A percentile compares a stretch with the other conserved stretches of the same genome.
phyloP scores from a whole-genome alignment of 2,329 filamentous ascomycete species.

The Calonectria pauciramosa region DNA sequence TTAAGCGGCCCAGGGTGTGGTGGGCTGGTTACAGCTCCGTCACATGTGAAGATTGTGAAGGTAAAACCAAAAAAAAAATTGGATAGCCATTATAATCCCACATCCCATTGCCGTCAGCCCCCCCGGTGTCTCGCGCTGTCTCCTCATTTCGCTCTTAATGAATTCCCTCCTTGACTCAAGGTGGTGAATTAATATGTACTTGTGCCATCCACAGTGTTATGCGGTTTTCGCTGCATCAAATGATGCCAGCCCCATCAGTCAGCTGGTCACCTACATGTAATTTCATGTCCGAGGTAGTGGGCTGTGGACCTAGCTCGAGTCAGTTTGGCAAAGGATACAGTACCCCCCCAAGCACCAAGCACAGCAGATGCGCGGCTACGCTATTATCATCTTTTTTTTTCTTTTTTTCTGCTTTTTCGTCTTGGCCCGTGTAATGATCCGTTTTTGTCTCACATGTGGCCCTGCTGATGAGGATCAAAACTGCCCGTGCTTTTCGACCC shows the following conservation, averaged over 20 bases:
- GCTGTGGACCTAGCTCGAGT: slow-evolving; percentile 7
- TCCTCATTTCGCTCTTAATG: neutral
- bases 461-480: slow-evolving; percentile 19
- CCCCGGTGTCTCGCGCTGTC: neutral
- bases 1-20: slow-evolving; percentile 23
- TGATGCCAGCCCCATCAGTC: slow-evolving; percentile 8
- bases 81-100: slow-evolving; percentile 5
- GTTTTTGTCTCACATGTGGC: slow-evolving; percentile 1
- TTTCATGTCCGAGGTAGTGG: slow-evolving; percentile 8
- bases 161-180: neutral
- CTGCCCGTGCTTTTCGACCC: slow-evolving; percentile 8
- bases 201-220: slow-evolving; percentile 2
- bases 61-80: slow-evolving; percentile 14
- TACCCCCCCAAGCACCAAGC: neutral
- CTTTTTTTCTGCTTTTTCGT: neutral
- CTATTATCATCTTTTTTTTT: neutral
- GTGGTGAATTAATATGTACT: neutral
- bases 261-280: slow-evolving; percentile 1
- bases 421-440: neutral
- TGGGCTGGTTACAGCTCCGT: slow-evolving; percentile 30
- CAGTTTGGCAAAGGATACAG: slow-evolving; percentile 2
- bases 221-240: neutral
- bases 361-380: neutral
- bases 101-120: neutral
- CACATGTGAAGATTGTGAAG: slow-evolving; percentile 46